Evolutionary conservation across 225 moss, liverwort and hornwort genomes (phyloP).

Genomic region (Sphagnum contortum): DNA sequence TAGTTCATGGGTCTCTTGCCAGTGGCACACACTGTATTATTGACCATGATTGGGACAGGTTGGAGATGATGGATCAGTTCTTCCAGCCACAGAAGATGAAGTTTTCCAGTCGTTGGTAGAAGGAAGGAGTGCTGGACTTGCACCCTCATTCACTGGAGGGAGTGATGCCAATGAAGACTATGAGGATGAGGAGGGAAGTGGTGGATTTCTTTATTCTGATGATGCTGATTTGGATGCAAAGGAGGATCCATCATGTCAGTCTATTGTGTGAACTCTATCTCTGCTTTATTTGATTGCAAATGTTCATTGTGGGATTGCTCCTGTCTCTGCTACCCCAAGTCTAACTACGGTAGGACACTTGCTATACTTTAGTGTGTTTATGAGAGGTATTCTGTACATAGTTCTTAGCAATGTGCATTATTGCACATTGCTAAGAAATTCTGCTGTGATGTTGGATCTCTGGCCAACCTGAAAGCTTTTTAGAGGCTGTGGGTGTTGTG

Average conservation of each 20-base stretch:
- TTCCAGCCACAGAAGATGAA: constrained; percentile 63
- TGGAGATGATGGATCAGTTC: constrained; percentile 67
- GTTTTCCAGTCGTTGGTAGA: constrained; percentile 41
- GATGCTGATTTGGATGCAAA: constrained; percentile 53
- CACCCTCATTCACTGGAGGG: constrained; percentile 35
- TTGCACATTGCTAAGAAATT: background rate
- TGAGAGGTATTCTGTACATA: background rate
- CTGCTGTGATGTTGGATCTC: background rate
- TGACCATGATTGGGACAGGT: constrained; percentile 28
- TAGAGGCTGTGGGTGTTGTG: too few species aligned
- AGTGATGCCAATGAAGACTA: constrained; percentile 46
- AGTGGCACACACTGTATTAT: too few species aligned
- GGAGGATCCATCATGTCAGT: constrained; percentile 47
- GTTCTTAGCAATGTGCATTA: background rate
- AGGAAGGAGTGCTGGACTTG: constrained; percentile 42
- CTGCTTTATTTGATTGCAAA: background rate
- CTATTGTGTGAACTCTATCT: background rate
- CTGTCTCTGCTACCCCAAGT: too few species aligned
- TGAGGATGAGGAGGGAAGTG: constrained; percentile 39
- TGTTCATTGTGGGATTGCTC: background rate
- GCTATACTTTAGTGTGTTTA: too few species aligned
- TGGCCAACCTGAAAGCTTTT: too few species aligned
- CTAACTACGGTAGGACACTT: too few species aligned
- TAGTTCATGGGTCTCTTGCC: too few species aligned
- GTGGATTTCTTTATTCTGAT: constrained; percentile 36